Evolutionary conservation across 2,329 filamentous ascomycete species (phyloP).

Genomic region (Pseudogymnoascus sp.): DNA sequence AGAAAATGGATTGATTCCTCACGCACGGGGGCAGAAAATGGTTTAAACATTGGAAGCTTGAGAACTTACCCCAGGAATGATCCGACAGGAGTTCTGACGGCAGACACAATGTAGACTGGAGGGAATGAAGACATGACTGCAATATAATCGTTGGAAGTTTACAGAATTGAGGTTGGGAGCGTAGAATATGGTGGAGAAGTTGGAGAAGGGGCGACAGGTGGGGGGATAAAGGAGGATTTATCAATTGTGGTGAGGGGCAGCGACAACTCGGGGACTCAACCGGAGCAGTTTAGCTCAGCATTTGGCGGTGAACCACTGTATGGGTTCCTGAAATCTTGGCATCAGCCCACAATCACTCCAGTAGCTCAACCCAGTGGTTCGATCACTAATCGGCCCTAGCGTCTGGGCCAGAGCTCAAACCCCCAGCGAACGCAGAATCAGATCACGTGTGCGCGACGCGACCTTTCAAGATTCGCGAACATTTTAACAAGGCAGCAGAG

Average conservation of each 20-base stretch:
- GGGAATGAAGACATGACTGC: constrained; percentile 67
- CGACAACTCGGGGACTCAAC: neutral
- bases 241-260: constrained; percentile 10
- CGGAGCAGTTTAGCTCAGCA: neutral
- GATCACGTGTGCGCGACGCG: constrained; percentile 1
- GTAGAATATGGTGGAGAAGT: neutral
- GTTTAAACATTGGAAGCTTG: constrained; percentile 37
- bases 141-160: constrained; percentile 3
- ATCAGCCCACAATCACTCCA: neutral
- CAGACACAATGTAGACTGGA: constrained; percentile 92
- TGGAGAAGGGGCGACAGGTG: constrained; percentile 5
- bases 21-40: constrained; percentile 47
- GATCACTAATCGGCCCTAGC: constrained; percentile 1
- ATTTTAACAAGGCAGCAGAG: constrained; percentile 6
- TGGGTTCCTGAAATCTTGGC: constrained; percentile 1
- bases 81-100: constrained; percentile 81
- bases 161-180: constrained; percentile 9
- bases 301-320: constrained; percentile 4
- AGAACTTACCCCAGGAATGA: constrained; percentile 78
- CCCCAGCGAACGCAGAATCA: neutral
- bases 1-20: constrained; percentile 14
- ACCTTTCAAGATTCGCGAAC: constrained; percentile 8
- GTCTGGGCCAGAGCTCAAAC: constrained; percentile 3
- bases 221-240: constrained; percentile 10
- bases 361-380: neutral